These are phyloP conservation scores for Bathelium albidoporum DNA, from an alignment of 495 filamentous ascomycete species.

Conservation along the genomic window DNA sequence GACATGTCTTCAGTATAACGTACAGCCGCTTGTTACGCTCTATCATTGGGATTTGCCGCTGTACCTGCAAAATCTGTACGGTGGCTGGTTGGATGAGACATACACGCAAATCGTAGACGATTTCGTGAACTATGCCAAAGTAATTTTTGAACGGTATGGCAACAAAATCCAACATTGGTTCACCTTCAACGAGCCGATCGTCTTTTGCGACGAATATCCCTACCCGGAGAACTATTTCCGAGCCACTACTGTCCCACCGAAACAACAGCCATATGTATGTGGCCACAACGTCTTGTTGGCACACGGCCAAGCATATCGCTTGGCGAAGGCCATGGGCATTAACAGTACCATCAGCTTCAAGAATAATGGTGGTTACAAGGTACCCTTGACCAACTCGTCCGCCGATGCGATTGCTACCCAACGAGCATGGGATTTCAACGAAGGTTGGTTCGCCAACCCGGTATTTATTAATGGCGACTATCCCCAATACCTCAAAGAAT, in stretches of 20 bases:
- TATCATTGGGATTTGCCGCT: constrained; percentile 26
- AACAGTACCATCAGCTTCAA: constrained; percentile 31
- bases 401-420: constrained; percentile 21
- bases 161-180: constrained; percentile 25
- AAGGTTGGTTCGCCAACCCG: constrained; percentile 27
- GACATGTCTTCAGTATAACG: constrained; percentile 20
- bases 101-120: constrained; percentile 17
- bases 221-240: constrained; percentile 30
- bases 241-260: constrained; percentile 23
- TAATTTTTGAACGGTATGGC: constrained; percentile 17
- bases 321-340: constrained; percentile 27
- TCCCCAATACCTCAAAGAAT: constrained; percentile 17
- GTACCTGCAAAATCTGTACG: constrained; percentile 25
- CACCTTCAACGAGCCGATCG: constrained; percentile 34
- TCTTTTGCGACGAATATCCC: constrained; percentile 30
- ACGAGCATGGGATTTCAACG: constrained; percentile 28
- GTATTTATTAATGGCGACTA: constrained; percentile 28
- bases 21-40: constrained; percentile 22
- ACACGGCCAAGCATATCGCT: constrained; percentile 28
- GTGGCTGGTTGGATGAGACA: constrained; percentile 22
- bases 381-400: constrained; percentile 21
- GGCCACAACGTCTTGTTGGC: constrained; percentile 31
- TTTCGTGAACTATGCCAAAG: constrained; percentile 20
- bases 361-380: constrained; percentile 32
- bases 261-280: constrained; percentile 29